These are phyloP conservation scores for Volutella citrinella DNA, from an alignment of 2,329 filamentous ascomycete genomes.

Conservation along the genomic window DNA sequence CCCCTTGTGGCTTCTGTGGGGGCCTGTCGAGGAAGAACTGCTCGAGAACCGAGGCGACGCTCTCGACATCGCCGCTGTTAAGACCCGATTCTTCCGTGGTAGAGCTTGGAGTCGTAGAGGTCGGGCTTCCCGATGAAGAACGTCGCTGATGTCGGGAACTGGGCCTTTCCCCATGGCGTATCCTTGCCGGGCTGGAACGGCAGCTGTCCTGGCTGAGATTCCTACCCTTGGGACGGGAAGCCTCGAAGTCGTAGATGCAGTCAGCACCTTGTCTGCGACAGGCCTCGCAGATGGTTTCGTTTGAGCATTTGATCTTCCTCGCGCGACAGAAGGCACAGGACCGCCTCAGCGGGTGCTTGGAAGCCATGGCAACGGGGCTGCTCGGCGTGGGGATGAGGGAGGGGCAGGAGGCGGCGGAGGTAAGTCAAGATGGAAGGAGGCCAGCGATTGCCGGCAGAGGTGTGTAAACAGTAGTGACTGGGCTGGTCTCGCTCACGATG, in stretches of 20 bases:
- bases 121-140: slow-evolving; percentile 21
- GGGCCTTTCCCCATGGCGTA: slow-evolving; percentile 12
- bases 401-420: slow-evolving; percentile 2
- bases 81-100: slow-evolving; percentile 18
- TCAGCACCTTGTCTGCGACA: slow-evolving; percentile 34
- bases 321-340: slow-evolving; percentile 37
- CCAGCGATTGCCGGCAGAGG: too few relatives aligned
- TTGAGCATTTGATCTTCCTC: slow-evolving; percentile 37
- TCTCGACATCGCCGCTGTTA: slow-evolving; percentile 18
- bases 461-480: too few relatives aligned
- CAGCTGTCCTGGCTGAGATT: slow-evolving; percentile 25
- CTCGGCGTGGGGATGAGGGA: too few relatives aligned
- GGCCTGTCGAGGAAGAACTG: slow-evolving; percentile 29
- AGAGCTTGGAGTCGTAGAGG: slow-evolving; percentile 20
- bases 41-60: slow-evolving; percentile 28
- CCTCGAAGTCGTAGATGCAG: slow-evolving; percentile 38
- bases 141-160: slow-evolving; percentile 21
- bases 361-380: slow-evolving; percentile 24
- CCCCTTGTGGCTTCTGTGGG: slow-evolving; percentile 9
- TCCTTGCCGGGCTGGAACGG: slow-evolving; percentile 12
- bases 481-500: too few relatives aligned
- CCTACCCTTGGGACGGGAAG: slow-evolving; percentile 27
- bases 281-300: slow-evolving; percentile 36
- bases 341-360: slow-evolving; percentile 31
- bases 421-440: too few relatives aligned